Evolutionary conservation across 2,329 filamentous ascomycete genomes (phyloP).

Genomic region (Ascochyta rabiei): DNA sequence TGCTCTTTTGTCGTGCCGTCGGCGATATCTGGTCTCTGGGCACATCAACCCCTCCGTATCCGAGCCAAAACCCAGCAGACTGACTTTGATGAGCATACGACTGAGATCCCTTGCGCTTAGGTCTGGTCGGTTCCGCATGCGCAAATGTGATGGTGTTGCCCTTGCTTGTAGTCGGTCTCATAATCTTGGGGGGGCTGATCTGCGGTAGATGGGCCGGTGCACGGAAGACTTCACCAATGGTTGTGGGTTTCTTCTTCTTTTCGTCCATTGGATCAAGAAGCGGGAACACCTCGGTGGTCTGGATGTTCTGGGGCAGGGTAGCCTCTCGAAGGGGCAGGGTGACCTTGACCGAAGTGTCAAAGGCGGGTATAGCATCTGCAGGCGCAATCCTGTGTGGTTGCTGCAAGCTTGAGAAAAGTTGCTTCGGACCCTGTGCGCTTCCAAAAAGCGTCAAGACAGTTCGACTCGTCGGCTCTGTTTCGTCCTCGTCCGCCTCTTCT

Average conservation of each 20-base stretch:
- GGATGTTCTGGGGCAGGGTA: slow-evolving; percentile 75
- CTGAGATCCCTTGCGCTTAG: slow-evolving; percentile 46
- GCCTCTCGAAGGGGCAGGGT: slow-evolving; percentile 64
- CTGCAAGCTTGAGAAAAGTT: slow-evolving; percentile 86
- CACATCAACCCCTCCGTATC: slow-evolving; percentile 57
- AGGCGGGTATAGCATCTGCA: slow-evolving; percentile 40
- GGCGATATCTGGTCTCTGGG: slow-evolving; percentile 59
- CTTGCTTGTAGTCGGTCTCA: slow-evolving; percentile 70
- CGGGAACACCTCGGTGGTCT: slow-evolving; percentile 69
- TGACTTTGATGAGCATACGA: slow-evolving; percentile 72
- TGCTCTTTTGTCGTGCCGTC: slow-evolving; percentile 69
- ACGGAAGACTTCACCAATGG: slow-evolving; percentile 76
- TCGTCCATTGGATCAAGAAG: slow-evolving; percentile 49
- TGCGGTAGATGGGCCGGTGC: slow-evolving; percentile 68
- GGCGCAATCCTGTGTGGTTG: slow-evolving; percentile 52
- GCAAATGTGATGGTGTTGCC: slow-evolving; percentile 58
- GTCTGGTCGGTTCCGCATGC: slow-evolving; percentile 59
- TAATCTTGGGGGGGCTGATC: slow-evolving; percentile 73
- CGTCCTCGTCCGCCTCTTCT: slow-evolving; percentile 24
- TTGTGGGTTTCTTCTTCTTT: slow-evolving; percentile 63
- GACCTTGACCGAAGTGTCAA: slow-evolving; percentile 51
- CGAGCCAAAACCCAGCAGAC: slow-evolving; percentile 69
- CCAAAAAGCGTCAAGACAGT: slow-evolving; percentile 78
- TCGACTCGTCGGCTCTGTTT: slow-evolving; percentile 50
- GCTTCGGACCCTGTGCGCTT: slow-evolving; percentile 73